These are phyloP conservation scores for Fusarium bulbicola DNA, from an alignment of 2,329 filamentous ascomycete genomes.

Conservation along the genomic window DNA sequence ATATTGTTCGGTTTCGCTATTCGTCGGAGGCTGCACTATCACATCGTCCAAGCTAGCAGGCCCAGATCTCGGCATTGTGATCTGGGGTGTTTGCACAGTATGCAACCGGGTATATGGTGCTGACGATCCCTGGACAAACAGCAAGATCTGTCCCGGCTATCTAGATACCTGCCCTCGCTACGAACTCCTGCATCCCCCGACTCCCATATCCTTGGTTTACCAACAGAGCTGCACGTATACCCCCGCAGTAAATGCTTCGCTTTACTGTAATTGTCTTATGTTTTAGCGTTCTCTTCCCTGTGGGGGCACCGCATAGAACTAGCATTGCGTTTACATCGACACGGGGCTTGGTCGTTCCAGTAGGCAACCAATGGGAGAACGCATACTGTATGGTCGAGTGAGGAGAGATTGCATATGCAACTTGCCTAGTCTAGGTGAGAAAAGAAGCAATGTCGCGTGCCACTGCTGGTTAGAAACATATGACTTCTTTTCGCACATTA, in stretches of 20 bases:
- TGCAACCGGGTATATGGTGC: not conserved
- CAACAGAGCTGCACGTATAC: rapidly evolving
- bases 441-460: not conserved
- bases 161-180: not conserved
- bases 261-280: rapidly evolving
- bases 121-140: not conserved
- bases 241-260: rapidly evolving
- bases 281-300: not conserved
- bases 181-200: not conserved
- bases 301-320: not conserved
- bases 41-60: not conserved
- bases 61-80: not conserved
- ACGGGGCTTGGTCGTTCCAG: not conserved
- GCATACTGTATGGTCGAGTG: not conserved
- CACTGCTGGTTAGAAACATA: not conserved
- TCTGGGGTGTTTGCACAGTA: not conserved
- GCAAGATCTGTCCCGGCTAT: not conserved
- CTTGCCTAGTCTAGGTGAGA: not conserved
- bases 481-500: not conserved
- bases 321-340: not conserved
- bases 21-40: not conserved
- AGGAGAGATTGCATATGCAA: not conserved
- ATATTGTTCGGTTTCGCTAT: not conserved
- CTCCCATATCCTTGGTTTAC: not conserved
- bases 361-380: not conserved